These are phyloP conservation scores for Entomophthora muscae DNA, from an alignment of 371 early-diverging fungal species.

Conservation along the genomic window DNA sequence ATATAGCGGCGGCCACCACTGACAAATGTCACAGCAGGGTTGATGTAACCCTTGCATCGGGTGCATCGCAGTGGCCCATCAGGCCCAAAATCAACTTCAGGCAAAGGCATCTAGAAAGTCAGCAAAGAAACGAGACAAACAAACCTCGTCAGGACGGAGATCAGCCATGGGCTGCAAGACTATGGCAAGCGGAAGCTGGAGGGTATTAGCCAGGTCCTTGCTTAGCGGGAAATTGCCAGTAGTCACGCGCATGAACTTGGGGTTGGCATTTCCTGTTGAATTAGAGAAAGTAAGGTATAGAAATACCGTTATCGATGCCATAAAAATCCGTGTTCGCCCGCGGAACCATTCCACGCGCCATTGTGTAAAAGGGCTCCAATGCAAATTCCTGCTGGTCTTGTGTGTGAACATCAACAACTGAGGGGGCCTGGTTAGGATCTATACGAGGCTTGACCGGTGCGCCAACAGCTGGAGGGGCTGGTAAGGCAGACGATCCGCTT, in stretches of 20 bases:
- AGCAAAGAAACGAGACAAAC: background rate
- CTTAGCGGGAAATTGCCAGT: slow-evolving; percentile 63
- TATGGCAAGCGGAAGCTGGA: slow-evolving; percentile 69
- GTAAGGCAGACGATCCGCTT: background rate
- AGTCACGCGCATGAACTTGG: slow-evolving; percentile 81
- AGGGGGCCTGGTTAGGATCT: slow-evolving; percentile 87
- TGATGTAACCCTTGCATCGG: slow-evolving; percentile 88
- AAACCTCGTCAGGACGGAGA: slow-evolving; percentile 45
- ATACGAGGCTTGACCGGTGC: slow-evolving; percentile 40
- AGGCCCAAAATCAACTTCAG: slow-evolving; percentile 76
- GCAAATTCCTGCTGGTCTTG: slow-evolving; percentile 51
- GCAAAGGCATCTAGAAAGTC: slow-evolving; percentile 39
- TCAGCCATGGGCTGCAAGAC: slow-evolving; percentile 84
- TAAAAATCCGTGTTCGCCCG: slow-evolving; percentile 56
- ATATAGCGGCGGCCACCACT: slow-evolving; percentile 81
- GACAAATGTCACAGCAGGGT: slow-evolving; percentile 68
- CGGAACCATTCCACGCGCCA: slow-evolving; percentile 43
- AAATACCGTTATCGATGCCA: slow-evolving; percentile 68
- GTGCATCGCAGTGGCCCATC: slow-evolving; percentile 81
- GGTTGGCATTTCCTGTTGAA: slow-evolving; percentile 66
- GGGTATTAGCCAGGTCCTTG: slow-evolving; percentile 50
- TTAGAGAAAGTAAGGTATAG: background rate
- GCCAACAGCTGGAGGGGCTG: slow-evolving; percentile 6
- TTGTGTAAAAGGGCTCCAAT: slow-evolving; percentile 47
- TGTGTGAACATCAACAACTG: slow-evolving; percentile 64